Evolutionary conservation across 345 rosid genomes (phyloP).

Genomic region (Citrus inodora): DNA sequence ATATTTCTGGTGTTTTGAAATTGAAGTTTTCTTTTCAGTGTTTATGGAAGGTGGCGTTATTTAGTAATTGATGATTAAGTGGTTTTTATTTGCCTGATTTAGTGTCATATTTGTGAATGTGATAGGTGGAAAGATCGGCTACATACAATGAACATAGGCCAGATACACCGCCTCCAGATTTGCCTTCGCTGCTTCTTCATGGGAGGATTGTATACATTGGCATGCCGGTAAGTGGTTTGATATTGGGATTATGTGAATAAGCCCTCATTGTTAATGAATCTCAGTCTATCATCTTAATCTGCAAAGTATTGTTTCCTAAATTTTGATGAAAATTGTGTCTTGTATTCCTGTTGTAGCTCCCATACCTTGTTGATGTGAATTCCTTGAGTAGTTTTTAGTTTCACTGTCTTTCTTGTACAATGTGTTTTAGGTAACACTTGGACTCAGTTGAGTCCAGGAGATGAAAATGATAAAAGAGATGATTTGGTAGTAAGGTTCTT

Average conservation of each 20-base stretch:
- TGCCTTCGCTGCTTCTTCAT: constrained; percentile 73
- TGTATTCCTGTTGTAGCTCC: neutral
- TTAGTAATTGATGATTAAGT: no score
- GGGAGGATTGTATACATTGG: constrained; percentile 86
- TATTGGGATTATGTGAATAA: neutral
- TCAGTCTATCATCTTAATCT: neutral
- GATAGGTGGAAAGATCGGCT: constrained; percentile 70
- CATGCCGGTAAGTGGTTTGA: constrained; percentile 64
- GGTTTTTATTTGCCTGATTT: neutral
- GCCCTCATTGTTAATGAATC: neutral
- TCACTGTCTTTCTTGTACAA: neutral
- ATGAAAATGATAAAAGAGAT: no score
- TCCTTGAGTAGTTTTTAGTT: neutral
- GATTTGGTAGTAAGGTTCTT: no score
- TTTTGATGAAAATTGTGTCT: neutral
- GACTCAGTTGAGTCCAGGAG: neutral
- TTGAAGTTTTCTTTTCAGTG: neutral
- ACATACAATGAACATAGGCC: constrained; percentile 58
- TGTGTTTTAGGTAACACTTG: no score
- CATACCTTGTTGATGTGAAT: neutral
- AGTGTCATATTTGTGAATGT: neutral
- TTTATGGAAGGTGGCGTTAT: neutral
- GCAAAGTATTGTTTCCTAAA: neutral
- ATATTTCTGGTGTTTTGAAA: neutral
- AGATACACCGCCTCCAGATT: constrained; percentile 71